Conservation (phyloP, 495 filamentous ascomycete genomes). For the Penicillium roqueforti region DNA sequence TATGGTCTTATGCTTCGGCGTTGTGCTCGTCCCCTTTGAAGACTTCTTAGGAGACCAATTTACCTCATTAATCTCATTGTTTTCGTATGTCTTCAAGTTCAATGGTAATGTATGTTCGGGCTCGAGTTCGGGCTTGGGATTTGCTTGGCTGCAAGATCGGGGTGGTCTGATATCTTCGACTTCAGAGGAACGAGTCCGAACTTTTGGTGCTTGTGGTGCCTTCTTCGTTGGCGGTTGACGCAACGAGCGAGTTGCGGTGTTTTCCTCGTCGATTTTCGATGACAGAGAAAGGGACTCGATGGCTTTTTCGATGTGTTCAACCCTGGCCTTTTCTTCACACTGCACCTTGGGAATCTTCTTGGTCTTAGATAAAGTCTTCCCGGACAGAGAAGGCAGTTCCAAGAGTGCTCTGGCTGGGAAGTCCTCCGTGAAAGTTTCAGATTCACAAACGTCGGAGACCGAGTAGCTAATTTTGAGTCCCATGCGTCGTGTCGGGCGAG, state of each 20-base stretch:
- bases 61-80: not conserved
- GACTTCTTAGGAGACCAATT: not conserved
- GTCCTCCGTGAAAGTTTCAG: not conserved
- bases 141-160: not conserved
- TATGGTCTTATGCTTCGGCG: not conserved
- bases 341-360: constrained; percentile 2
- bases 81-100: not conserved
- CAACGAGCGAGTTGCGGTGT: not conserved
- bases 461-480: constrained; percentile 24
- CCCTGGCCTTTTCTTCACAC: not conserved
- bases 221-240: not conserved
- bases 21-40: not conserved
- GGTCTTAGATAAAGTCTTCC: constrained; percentile 3
- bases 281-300: constrained; percentile 20
- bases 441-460: not conserved
- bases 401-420: not conserved
- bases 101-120: not conserved
- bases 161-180: not conserved
- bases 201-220: not conserved
- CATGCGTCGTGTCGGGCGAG: not conserved
- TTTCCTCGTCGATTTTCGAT: constrained; percentile 1
- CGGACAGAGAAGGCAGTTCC: not conserved
- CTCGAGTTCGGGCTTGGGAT: not conserved
- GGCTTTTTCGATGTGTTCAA: constrained; percentile 21
- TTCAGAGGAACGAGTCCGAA: not conserved